phyloP scores from a whole-genome alignment of 2,329 filamentous ascomycete genomes.

The Fusarium tricinctum region DNA sequence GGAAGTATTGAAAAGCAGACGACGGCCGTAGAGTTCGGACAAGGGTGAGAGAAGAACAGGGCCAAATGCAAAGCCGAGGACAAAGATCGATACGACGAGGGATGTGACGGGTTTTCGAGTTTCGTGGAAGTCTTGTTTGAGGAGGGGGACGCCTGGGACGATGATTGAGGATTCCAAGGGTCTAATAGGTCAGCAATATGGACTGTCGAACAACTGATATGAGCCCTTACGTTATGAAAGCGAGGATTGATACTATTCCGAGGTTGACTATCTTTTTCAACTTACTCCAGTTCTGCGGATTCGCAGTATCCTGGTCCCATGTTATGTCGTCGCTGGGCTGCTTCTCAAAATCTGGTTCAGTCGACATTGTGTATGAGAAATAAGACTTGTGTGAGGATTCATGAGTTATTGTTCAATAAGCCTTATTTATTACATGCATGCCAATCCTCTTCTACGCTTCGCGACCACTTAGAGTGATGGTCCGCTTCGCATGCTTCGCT shows the following conservation, averaged over 20 bases:
- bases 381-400: neutral
- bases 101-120: constrained; percentile 32
- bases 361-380: neutral
- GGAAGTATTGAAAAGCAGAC: constrained; percentile 17
- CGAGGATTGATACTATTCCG: constrained; percentile 7
- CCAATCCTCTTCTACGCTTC: too few relatives aligned
- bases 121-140: constrained; percentile 19
- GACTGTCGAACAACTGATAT: too few relatives aligned
- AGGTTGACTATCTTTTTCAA: constrained; percentile 8
- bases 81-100: constrained; percentile 21
- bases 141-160: constrained; percentile 17
- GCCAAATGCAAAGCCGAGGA: constrained; percentile 19
- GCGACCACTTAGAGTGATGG: too few relatives aligned
- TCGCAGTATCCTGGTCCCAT: constrained; percentile 9
- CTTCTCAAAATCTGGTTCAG: constrained; percentile 3
- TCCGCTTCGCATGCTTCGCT: neutral
- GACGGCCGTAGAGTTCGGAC: constrained; percentile 20
- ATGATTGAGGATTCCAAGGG: constrained; percentile 21
- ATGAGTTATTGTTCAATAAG: too few relatives aligned
- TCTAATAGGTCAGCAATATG: constrained; percentile 1
- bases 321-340: neutral
- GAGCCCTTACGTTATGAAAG: constrained; percentile 17
- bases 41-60: constrained; percentile 15
- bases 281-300: constrained; percentile 21
- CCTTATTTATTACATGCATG: too few relatives aligned